A percentile compares a stretch with the other conserved stretches of the same genome.
Evolutionary conservation across 2,329 filamentous ascomycete species (phyloP).

Genomic region (Aspergillus viridinutans): DNA sequence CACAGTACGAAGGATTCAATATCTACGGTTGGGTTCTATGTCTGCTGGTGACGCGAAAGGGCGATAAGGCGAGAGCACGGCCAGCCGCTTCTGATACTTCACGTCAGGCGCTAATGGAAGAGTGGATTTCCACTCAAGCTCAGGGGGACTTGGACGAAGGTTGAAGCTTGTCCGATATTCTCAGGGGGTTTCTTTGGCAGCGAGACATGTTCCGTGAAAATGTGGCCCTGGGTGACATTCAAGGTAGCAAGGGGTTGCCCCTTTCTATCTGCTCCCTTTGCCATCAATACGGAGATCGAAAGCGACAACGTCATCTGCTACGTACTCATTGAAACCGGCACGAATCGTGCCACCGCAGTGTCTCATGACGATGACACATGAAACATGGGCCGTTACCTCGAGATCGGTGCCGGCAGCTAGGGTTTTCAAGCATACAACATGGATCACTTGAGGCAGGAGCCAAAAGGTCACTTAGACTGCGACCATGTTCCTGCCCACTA

Average conservation of each 20-base stretch:
- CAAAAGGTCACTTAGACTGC: not conserved
- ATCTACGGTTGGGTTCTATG: conserved; percentile 93
- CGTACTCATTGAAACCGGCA: not conserved
- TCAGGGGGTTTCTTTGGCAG: not conserved
- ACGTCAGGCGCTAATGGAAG: conserved; percentile 72
- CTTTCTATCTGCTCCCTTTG: not conserved
- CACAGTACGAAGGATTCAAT: conserved; percentile 89
- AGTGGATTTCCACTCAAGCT: conserved; percentile 78
- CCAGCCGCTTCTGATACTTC: conserved; percentile 37
- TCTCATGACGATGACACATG: not conserved
- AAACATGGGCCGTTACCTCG: not conserved
- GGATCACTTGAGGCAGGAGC: not conserved
- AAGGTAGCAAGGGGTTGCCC: not conserved
- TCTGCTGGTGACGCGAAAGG: conserved; percentile 75
- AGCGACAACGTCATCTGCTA: not conserved
- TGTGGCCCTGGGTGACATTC: not conserved
- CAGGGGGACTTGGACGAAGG: conserved; percentile 38
- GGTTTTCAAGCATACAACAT: not conserved
- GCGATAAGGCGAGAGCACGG: conserved; percentile 39
- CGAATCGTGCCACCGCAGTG: not conserved
- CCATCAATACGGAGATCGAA: not conserved
- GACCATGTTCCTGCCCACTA: not conserved
- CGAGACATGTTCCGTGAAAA: not conserved
- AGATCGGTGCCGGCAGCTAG: not conserved
- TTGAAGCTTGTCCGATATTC: conserved; percentile 14